These are phyloP conservation scores for Chrysochromulina parva DNA, from an alignment of 78 protist species.

Conservation along the genomic window DNA sequence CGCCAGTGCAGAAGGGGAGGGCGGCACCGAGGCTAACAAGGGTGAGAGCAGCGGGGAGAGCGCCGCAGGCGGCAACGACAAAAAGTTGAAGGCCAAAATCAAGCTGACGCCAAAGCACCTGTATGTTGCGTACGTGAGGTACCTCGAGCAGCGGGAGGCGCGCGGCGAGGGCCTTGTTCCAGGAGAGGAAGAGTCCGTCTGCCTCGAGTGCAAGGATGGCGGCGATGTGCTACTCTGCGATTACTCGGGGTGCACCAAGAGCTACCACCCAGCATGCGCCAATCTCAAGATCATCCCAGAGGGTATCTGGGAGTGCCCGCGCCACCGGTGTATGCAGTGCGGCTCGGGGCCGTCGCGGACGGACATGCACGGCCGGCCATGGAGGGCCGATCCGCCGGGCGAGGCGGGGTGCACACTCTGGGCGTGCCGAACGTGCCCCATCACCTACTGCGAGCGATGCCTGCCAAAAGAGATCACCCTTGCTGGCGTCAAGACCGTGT, in stretches of 20 bases:
- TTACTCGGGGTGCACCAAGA: neutral
- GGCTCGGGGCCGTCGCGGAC: neutral
- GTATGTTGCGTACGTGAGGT: neutral
- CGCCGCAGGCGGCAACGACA: neutral
- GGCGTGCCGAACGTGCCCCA: constrained; percentile 1
- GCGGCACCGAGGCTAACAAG: no score
- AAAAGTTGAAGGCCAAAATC: neutral
- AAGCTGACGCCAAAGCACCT: neutral
- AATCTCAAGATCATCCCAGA: neutral
- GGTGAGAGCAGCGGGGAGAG: no score
- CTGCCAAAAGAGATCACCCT: neutral
- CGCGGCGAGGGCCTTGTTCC: neutral
- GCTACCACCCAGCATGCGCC: neutral
- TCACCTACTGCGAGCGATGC: neutral
- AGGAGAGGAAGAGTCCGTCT: neutral
- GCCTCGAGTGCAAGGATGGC: constrained; percentile 24
- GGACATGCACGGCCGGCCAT: neutral
- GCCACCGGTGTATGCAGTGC: neutral
- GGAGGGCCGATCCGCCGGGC: neutral
- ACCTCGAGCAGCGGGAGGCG: neutral
- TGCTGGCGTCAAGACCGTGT: neutral
- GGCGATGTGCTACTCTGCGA: constrained; percentile 7
- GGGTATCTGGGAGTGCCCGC: constrained; percentile 1
- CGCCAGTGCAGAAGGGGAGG: neutral
- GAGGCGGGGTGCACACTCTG: neutral